Evolutionary conservation across 2,329 filamentous ascomycete genomes (phyloP).

Genomic region (Calonectria pauciramosa): DNA sequence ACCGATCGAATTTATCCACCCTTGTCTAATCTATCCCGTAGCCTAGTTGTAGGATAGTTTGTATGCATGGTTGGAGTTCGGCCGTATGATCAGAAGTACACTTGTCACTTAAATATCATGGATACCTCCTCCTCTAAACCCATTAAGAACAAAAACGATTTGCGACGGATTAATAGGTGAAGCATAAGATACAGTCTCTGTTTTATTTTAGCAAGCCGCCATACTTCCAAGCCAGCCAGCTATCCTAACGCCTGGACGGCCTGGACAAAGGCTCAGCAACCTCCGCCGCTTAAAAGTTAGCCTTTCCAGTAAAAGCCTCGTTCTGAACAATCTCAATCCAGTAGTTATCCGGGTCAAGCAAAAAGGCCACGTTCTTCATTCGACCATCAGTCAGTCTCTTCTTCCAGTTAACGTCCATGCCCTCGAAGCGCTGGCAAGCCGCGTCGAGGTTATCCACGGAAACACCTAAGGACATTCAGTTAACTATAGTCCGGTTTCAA

Average conservation of each 20-base stretch:
- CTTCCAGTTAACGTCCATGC: constrained; percentile 88
- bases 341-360: constrained; percentile 90
- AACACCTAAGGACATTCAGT: constrained; percentile 66
- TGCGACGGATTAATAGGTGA: not conserved
- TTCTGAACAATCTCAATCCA: constrained; percentile 89
- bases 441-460: constrained; percentile 90
- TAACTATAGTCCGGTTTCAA: constrained; percentile 27
- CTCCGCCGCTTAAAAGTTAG: constrained; percentile 59
- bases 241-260: not conserved
- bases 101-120: not conserved
- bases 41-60: not conserved
- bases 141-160: not conserved
- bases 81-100: not conserved
- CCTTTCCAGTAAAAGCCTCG: constrained; percentile 70
- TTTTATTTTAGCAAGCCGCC: not conserved
- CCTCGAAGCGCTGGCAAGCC: constrained; percentile 89
- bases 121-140: not conserved
- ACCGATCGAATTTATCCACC: not conserved
- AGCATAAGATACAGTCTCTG: not conserved
- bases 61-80: not conserved
- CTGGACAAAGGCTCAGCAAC: not conserved
- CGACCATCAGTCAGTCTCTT: constrained; percentile 92
- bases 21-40: not conserved
- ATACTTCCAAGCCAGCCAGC: too few species aligned
- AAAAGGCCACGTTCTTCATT: constrained; percentile 95